A percentile compares a stretch with the other conserved stretches of the same genome.
phyloP scores from a whole-genome alignment of 192 early-diverging fungal species.

The Umbelopsis ramanniana region DNA sequence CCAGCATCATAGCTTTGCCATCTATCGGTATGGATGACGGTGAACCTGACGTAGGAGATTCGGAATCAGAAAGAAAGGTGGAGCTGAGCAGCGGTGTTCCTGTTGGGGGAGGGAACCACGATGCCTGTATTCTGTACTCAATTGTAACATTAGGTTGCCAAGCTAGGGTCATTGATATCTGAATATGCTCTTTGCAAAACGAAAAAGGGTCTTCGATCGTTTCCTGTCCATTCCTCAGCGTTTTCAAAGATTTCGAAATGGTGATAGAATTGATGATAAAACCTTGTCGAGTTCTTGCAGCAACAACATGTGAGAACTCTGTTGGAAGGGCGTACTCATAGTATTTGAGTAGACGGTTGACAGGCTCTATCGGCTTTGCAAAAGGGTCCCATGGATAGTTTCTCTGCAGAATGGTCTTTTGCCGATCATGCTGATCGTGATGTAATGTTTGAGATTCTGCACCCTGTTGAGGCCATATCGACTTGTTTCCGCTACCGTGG shows the following conservation, averaged over 20 bases:
- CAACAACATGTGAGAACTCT: slow-evolving; percentile 65
- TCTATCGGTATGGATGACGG: slow-evolving; percentile 2
- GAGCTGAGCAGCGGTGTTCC: slow-evolving; percentile 21
- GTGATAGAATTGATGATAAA: slow-evolving; percentile 67
- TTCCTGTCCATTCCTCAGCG: not conserved
- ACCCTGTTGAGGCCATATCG: not conserved
- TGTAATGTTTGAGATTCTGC: not conserved
- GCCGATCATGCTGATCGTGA: slow-evolving; percentile 13
- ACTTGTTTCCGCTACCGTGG: not conserved
- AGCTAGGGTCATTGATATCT: slow-evolving; percentile 67
- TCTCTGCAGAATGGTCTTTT: not conserved
- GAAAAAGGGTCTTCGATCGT: not conserved
- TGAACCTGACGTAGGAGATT: not conserved
- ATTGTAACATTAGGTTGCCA: slow-evolving; percentile 80
- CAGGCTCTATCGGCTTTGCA: slow-evolving; percentile 62
- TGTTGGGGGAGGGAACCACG: slow-evolving; percentile 35
- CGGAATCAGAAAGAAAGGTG: not conserved
- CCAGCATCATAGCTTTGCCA: not conserved
- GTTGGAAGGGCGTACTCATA: slow-evolving; percentile 69
- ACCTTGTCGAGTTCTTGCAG: slow-evolving; percentile 71
- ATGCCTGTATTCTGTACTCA: slow-evolving; percentile 69
- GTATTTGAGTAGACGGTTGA: slow-evolving; percentile 65
- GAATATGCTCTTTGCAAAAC: slow-evolving; percentile 32
- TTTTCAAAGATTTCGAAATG: slow-evolving; percentile 1
- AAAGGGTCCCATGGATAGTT: slow-evolving; percentile 77